These are phyloP conservation scores for Podila epigama DNA, from an alignment of 192 early-diverging fungal species.

Conservation along the genomic window DNA sequence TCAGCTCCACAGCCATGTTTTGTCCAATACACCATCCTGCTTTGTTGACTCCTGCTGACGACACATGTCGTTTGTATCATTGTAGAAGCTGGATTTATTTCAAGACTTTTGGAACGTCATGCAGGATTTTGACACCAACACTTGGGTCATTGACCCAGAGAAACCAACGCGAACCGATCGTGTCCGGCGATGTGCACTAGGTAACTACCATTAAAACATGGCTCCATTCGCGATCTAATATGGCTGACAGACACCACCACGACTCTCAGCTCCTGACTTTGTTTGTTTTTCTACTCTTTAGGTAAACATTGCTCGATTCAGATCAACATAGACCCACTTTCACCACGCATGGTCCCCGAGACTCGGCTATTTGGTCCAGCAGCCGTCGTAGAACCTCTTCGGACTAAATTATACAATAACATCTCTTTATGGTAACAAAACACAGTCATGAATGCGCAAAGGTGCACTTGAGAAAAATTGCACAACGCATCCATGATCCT, in stretches of 20 bases:
- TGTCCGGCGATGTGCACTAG: conserved; percentile 44
- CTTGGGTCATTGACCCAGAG: conserved; percentile 50
- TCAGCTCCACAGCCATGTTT: neutral
- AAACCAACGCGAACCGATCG: conserved; percentile 36
- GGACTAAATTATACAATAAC: conserved; percentile 29
- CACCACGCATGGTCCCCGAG: conserved; percentile 18
- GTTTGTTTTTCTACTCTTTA: neutral
- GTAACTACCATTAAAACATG: conserved; percentile 7
- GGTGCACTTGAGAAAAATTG: no score
- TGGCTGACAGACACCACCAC: neutral
- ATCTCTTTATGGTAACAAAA: conserved; percentile 26
- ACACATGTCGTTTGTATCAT: neutral
- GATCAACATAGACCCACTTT: conserved; percentile 25
- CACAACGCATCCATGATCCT: no score
- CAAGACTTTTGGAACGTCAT: conserved; percentile 45
- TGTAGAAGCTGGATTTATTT: conserved; percentile 20
- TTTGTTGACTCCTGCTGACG: neutral
- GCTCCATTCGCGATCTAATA: neutral
- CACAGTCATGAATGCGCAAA: no score
- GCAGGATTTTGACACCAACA: conserved; percentile 45
- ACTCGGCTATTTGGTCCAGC: conserved; percentile 30
- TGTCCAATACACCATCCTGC: neutral
- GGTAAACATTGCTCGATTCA: conserved; percentile 49
- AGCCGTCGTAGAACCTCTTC: conserved; percentile 21
- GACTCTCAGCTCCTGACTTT: neutral